phyloP scores from a whole-genome alignment of 768 basidiomycete genomes.

The Boletellus emodensis region DNA sequence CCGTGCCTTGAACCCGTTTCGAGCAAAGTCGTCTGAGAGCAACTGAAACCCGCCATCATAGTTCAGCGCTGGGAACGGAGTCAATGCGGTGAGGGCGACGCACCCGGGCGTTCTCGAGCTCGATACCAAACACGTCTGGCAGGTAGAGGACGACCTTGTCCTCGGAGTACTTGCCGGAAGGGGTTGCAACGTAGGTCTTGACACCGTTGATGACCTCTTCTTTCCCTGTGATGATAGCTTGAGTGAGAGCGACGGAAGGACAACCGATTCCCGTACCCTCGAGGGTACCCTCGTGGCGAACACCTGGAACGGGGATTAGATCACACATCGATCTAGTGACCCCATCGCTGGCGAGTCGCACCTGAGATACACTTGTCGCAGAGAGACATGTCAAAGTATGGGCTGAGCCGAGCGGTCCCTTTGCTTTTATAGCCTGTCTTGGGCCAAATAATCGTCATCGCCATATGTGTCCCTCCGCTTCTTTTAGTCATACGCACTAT shows the following conservation, averaged over 20 bases:
- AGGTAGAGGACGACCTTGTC: slow-evolving; percentile 55
- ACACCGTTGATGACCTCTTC: slow-evolving; percentile 44
- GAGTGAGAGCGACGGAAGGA: neutral
- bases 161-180: slow-evolving; percentile 46
- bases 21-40: slow-evolving; percentile 42
- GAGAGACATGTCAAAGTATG: slow-evolving; percentile 40
- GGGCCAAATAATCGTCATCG: too few species aligned
- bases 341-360: slow-evolving; percentile 14
- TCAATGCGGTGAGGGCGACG: neutral
- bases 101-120: slow-evolving; percentile 45
- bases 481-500: too few species aligned
- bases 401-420: neutral
- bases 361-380: slow-evolving; percentile 57
- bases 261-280: slow-evolving; percentile 30
- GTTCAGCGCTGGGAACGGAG: neutral
- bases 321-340: neutral
- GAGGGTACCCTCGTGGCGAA: slow-evolving; percentile 47
- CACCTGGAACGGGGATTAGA: slow-evolving; percentile 31
- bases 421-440: slow-evolving; percentile 3
- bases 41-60: slow-evolving; percentile 24
- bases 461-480: too few species aligned
- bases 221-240: slow-evolving; percentile 35
- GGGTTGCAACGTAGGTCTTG: slow-evolving; percentile 51
- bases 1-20: slow-evolving; percentile 35
- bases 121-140: slow-evolving; percentile 49